These are phyloP conservation scores for Leccinum sublutescens DNA, from an alignment of 768 basidiomycete species.

Conservation along the genomic window DNA sequence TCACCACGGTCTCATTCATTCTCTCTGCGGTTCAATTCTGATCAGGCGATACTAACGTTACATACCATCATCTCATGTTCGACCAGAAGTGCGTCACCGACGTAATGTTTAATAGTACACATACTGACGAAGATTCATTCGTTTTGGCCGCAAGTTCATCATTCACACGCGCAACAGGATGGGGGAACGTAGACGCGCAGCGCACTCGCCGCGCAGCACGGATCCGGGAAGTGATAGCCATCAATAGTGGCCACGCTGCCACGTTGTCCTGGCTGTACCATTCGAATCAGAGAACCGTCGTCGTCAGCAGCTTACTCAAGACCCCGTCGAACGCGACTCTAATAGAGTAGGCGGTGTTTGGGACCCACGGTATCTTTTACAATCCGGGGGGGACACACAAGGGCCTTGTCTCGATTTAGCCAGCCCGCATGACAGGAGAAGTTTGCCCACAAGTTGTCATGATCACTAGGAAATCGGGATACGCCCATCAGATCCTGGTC, in stretches of 20 bases:
- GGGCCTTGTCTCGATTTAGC: constrained; percentile 5
- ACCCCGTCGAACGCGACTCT: constrained; percentile 16
- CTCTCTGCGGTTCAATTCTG: neutral
- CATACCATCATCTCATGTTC: neutral
- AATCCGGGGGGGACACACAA: constrained; percentile 1
- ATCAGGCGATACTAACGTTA: neutral
- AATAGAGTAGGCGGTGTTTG: constrained; percentile 5
- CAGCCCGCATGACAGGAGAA: constrained; percentile 9
- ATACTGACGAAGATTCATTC: neutral
- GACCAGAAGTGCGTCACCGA: constrained; percentile 8
- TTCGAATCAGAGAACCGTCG: constrained; percentile 12
- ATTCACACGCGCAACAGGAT: constrained; percentile 17
- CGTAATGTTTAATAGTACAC: constrained; percentile 7
- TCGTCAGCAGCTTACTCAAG: constrained; percentile 3
- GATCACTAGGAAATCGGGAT: constrained; percentile 9
- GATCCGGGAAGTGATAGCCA: constrained; percentile 7
- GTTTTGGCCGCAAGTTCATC: neutral
- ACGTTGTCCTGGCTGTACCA: constrained; percentile 8
- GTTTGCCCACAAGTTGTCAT: constrained; percentile 14
- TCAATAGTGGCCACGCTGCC: constrained; percentile 10
- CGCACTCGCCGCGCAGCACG: constrained; percentile 9
- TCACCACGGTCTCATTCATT: neutral
- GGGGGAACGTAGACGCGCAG: neutral
- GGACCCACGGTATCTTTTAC: constrained; percentile 6
- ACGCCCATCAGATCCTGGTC: constrained; percentile 18